phyloP scores from a whole-genome alignment of 106 monocot species.

The Acanthochlamys bracteata region DNA sequence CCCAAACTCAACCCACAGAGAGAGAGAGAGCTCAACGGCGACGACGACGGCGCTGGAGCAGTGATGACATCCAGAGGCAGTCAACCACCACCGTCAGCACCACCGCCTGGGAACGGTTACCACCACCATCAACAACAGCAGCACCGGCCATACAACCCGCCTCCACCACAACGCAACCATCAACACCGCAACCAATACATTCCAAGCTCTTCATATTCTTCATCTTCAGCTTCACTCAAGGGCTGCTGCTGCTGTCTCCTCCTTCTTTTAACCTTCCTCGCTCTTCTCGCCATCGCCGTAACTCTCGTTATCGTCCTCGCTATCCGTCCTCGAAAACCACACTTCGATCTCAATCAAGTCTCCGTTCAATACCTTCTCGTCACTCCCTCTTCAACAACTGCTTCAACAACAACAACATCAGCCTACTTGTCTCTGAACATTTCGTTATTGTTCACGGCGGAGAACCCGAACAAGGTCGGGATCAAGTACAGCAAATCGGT shows the following conservation, averaged over 20 bases:
- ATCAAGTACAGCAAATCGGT: slow-evolving; percentile 40
- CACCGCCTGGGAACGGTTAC: no score
- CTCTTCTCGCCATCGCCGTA: slow-evolving; percentile 50
- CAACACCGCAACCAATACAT: no score
- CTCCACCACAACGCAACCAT: no score
- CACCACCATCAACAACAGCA: no score
- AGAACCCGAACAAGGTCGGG: slow-evolving; percentile 72
- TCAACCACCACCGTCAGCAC: no score
- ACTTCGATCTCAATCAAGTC: slow-evolving; percentile 61
- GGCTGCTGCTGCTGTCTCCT: slow-evolving; percentile 92
- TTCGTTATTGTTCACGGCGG: slow-evolving; percentile 64
- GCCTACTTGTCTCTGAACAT: slow-evolving; percentile 78
- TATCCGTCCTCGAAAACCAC: slow-evolving; percentile 58
- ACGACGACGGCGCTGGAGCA: no score
- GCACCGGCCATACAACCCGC: no score
- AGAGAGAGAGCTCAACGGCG: no score
- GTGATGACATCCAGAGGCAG: no score
- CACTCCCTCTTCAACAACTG: slow-evolving; percentile 16
- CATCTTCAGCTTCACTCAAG: slow-evolving; percentile 47
- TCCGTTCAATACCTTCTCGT: slow-evolving; percentile 66
- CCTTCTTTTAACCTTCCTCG: slow-evolving; percentile 78
- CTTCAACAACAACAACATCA: slow-evolving; percentile 11
- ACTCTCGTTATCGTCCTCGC: slow-evolving; percentile 57
- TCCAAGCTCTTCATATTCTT: slow-evolving; percentile 1
- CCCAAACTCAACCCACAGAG: no score